These are phyloP conservation scores for Leptodermis oblonga DNA, from an alignment of 257 asterid species.

Conservation along the genomic window DNA sequence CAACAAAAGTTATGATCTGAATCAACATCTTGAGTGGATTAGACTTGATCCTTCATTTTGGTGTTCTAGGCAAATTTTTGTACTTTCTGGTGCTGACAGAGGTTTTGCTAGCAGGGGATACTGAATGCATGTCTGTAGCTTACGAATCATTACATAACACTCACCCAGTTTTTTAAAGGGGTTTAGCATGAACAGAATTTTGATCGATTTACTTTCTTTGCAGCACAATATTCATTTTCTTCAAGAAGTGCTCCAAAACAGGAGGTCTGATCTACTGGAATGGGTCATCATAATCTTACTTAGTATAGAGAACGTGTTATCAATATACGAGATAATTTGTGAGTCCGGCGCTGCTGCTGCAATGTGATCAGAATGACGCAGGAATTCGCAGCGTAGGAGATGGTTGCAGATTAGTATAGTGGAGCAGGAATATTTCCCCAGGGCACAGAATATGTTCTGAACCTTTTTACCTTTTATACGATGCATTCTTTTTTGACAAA, in stretches of 20 bases:
- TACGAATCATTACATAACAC: background rate
- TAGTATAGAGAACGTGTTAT: slow-evolving; percentile 62
- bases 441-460: background rate
- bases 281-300: slow-evolving; percentile 88
- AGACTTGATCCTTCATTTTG: background rate
- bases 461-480: background rate
- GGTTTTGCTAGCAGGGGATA: background rate
- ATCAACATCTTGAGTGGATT: background rate
- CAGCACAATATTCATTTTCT: slow-evolving; percentile 99
- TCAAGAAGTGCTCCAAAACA: slow-evolving; percentile 92
- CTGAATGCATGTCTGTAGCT: background rate
- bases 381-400: background rate
- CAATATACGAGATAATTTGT: slow-evolving; percentile 56
- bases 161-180: background rate
- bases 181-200: background rate
- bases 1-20: background rate
- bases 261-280: slow-evolving; percentile 84
- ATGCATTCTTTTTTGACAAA: background rate
- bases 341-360: slow-evolving; percentile 45
- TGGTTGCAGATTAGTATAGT: background rate
- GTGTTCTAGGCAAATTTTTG: background rate
- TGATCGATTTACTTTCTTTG: slow-evolving; percentile 24
- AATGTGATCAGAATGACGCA: slow-evolving; percentile 15
- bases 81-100: background rate
- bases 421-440: background rate